Evolutionary conservation across 2,329 filamentous ascomycete species (phyloP).

Genomic region (Ilyonectria destructans): DNA sequence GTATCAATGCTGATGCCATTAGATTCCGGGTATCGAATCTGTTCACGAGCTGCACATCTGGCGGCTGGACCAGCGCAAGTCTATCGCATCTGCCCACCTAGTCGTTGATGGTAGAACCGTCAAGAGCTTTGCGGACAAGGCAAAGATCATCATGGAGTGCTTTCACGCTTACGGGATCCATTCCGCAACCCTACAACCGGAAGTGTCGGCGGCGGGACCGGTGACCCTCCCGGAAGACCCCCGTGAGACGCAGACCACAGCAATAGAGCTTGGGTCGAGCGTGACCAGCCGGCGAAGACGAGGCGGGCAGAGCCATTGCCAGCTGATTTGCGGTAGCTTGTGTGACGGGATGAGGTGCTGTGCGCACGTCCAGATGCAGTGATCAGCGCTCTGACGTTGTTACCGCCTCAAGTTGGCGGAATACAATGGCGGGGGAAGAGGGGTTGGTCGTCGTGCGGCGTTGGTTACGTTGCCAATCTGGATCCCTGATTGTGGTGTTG

Average conservation of each 20-base stretch:
- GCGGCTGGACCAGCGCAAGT: slow-evolving; percentile 80
- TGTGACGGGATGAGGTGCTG: slow-evolving; percentile 71
- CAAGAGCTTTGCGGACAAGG: slow-evolving; percentile 72
- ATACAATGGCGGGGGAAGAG: slow-evolving; percentile 27
- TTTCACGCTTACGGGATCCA: slow-evolving; percentile 83
- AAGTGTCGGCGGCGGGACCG: slow-evolving; percentile 53
- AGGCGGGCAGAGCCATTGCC: slow-evolving; percentile 58
- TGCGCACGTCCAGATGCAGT: slow-evolving; percentile 40
- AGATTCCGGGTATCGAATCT: slow-evolving; percentile 77
- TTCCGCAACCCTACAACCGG: slow-evolving; percentile 80
- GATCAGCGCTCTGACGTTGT: slow-evolving; percentile 37
- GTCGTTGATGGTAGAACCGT: slow-evolving; percentile 73
- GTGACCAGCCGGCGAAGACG: slow-evolving; percentile 39
- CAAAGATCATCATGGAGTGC: slow-evolving; percentile 77
- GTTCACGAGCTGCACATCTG: slow-evolving; percentile 84
- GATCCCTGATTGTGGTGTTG: slow-evolving; percentile 30
- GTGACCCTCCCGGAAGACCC: slow-evolving; percentile 31
- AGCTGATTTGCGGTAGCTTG: slow-evolving; percentile 66
- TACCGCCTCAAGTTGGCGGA: slow-evolving; percentile 18
- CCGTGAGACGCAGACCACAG: slow-evolving; percentile 29
- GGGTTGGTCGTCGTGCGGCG: slow-evolving; percentile 32
- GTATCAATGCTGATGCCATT: slow-evolving; percentile 36
- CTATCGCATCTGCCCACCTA: slow-evolving; percentile 80
- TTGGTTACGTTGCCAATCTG: slow-evolving; percentile 25
- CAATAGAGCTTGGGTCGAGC: slow-evolving; percentile 27